Conservation (phyloP, 257 asterid species). For the Solanum appendiculatum region DNA sequence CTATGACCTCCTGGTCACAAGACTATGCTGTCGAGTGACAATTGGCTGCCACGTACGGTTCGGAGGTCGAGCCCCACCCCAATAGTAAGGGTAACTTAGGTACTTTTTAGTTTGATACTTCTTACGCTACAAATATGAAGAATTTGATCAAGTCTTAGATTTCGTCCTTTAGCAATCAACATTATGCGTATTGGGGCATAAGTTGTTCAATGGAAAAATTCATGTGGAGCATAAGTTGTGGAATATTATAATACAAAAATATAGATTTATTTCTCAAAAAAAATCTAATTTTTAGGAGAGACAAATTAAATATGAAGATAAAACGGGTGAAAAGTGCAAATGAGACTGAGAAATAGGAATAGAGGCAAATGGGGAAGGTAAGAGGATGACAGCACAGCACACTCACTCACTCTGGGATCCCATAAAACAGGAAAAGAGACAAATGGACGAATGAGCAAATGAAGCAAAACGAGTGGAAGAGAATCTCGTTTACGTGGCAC, state of each 20-base stretch:
- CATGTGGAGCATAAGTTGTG: neutral
- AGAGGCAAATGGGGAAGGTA: neutral
- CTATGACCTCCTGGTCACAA: neutral
- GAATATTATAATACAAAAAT: neutral
- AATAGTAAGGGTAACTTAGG: neutral
- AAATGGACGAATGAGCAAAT: slow-evolving; percentile 11
- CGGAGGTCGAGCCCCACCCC: neutral
- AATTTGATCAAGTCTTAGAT: neutral
- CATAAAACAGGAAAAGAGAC: neutral
- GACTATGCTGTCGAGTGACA: neutral
- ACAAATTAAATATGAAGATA: neutral
- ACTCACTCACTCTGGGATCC: neutral
- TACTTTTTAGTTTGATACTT: neutral
- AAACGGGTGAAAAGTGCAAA: no score
- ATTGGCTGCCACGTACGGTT: neutral
- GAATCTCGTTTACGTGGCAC: slow-evolving; percentile 20
- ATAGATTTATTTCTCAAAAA: neutral
- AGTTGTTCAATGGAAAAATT: neutral
- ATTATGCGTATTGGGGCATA: neutral
- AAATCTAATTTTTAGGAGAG: neutral
- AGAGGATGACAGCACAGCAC: neutral
- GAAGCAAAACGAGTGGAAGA: slow-evolving; percentile 31
- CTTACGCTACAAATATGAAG: neutral
- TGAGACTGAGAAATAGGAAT: no score
- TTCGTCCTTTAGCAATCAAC: neutral